Conservation (phyloP, 495 filamentous ascomycete species). For the Schizothecium vesticola region DNA sequence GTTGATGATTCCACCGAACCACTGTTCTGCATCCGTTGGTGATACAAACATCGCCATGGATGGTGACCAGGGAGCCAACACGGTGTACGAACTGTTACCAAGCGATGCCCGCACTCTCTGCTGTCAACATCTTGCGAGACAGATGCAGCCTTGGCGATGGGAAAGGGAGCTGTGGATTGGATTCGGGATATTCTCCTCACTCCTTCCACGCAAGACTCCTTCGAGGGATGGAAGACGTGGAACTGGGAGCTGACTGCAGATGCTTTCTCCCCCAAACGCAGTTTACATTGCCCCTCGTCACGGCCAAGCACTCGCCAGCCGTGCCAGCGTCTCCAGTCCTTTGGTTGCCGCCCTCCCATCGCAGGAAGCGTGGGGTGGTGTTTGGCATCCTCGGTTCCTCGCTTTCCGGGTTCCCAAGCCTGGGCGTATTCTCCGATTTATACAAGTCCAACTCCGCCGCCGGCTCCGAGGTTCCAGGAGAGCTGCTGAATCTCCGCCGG, state of each 20-base stretch:
- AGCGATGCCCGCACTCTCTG: slow-evolving; percentile 1
- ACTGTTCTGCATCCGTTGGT: slow-evolving; percentile 1
- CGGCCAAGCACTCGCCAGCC: not conserved
- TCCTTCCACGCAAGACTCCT: not conserved
- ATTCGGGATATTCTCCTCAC: not conserved
- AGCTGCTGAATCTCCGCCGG: not conserved
- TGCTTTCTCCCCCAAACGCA: not conserved
- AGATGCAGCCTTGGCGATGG: not conserved
- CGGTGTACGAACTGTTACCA: not conserved
- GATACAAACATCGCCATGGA: slow-evolving; percentile 3
- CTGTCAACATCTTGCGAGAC: not conserved
- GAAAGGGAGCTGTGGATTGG: not conserved
- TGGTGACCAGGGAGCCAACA: not conserved
- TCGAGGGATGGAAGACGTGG: not conserved
- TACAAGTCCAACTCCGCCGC: not conserved
- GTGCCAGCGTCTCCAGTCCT: not conserved
- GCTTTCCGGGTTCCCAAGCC: slow-evolving; percentile 2
- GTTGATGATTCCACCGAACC: not conserved
- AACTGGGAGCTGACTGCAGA: not conserved
- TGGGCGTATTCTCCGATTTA: slow-evolving; percentile 5
- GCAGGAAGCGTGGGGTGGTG: not conserved
- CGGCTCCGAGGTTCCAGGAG: not conserved
- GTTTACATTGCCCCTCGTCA: not conserved
- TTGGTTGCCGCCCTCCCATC: not conserved
- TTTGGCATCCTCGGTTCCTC: not conserved